These are phyloP conservation scores for Raffaelea ambrosiae DNA, from an alignment of 2,329 filamentous ascomycete genomes.

Conservation along the genomic window DNA sequence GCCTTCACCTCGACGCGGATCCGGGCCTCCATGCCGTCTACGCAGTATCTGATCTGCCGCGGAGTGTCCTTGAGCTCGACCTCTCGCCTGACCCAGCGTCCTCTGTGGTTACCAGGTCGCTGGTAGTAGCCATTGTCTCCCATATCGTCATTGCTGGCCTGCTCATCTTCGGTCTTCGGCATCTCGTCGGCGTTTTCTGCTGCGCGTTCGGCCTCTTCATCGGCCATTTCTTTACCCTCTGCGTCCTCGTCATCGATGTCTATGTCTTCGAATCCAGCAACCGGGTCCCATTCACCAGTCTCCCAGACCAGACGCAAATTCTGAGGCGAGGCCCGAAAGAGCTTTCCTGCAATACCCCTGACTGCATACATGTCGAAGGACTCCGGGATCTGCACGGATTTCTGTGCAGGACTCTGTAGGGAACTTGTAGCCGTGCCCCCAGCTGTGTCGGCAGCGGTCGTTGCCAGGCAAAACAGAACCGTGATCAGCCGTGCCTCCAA, in stretches of 20 bases:
- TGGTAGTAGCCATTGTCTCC: constrained; percentile 6
- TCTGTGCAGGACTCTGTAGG: constrained; percentile 9
- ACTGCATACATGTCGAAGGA: constrained; percentile 74
- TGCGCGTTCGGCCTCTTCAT: no score
- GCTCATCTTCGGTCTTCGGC: constrained; percentile 48
- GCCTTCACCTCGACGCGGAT: constrained; percentile 47
- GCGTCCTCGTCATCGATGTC: no score
- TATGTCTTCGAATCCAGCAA: constrained; percentile 53
- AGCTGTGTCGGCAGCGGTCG: no score
- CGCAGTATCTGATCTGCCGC: constrained; percentile 71
- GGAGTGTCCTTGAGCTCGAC: constrained; percentile 73
- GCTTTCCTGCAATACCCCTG: constrained; percentile 65
- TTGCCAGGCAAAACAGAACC: constrained; percentile 42
- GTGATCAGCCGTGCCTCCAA: constrained; percentile 69
- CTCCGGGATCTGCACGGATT: constrained; percentile 54
- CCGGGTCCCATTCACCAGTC: constrained; percentile 83
- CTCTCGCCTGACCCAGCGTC: constrained; percentile 66
- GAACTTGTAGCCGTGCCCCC: no score
- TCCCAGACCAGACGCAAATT: constrained; percentile 69
- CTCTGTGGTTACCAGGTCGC: constrained; percentile 19
- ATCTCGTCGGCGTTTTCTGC: no score
- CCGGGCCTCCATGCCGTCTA: constrained; percentile 63
- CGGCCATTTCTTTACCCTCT: no score
- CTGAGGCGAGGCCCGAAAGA: constrained; percentile 59
- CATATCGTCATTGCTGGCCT: constrained; percentile 42